Evolutionary conservation across 306 rosid species (phyloP).

Genomic region (Cucurbita pepo): DNA sequence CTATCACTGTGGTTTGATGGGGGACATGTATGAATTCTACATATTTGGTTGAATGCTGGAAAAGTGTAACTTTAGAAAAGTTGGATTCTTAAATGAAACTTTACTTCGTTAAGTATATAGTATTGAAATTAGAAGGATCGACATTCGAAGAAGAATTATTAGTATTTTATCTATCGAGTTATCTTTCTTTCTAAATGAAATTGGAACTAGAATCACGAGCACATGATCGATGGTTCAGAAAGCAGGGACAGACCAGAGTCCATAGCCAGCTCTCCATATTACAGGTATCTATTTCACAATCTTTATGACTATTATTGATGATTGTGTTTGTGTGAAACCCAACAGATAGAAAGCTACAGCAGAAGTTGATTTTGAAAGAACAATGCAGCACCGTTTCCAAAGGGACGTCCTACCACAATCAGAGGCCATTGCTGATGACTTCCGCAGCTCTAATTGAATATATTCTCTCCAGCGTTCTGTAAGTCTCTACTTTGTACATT

Average conservation of each 20-base stretch:
- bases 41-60: neutral
- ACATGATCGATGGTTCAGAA: neutral
- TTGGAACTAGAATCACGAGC: neutral
- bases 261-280: neutral
- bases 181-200: neutral
- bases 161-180: neutral
- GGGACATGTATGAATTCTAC: neutral
- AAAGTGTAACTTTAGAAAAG: neutral
- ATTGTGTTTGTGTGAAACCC: neutral
- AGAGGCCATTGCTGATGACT: neutral
- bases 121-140: neutral
- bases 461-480: slow-evolving; percentile 3
- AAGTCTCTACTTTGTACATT: neutral
- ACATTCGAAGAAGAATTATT: neutral
- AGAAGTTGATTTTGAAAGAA: neutral
- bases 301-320: neutral
- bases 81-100: neutral
- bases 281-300: neutral
- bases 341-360: neutral
- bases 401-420: neutral
- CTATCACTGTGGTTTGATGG: neutral
- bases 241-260: neutral
- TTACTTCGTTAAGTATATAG: neutral
- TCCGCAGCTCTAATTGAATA: neutral
- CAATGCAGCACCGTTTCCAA: neutral